Base-by-base conservation (phyloP, 768 basidiomycete species). In the Paxillus involutus region DNA sequence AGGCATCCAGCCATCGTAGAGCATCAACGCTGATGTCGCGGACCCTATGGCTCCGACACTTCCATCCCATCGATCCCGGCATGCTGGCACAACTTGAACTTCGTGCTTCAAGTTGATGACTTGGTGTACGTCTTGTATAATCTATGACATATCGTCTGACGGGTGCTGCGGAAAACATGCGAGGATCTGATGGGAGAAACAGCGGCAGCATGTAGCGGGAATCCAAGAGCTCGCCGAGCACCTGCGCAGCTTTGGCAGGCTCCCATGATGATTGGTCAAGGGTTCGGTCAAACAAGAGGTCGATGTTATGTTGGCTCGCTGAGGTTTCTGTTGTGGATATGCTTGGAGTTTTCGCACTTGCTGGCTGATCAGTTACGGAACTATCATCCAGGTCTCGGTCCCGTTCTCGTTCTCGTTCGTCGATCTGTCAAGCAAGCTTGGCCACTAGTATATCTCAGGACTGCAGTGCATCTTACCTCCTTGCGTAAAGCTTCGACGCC, bases 141-240 rank as follows among this genome's bases (percentile, higher is more conserved):
- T 63, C 59, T 49, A 52, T 47, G n/a, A 69, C 44, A 37, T 59
- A 47, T 47, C 32, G 61, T 60, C 78, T 82, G 46, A 70, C 78
- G 0, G 90, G 86, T 3, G 81, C 72, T 6, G 88, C 89, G 17
- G 89, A 85, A 8, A 95, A 76, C 68, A 91, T 77, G 37, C 84
- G 83, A 32, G 88, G 86, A 67, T 93, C 86, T 17, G 86, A 84
- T 7, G 95, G 95, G 46, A 97, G 84, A 19, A 84, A 77, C 45
- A 96, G 76, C 2, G 92, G 93, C 21, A 98, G 80, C 94, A 98
- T 98, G 68, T 89, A 84, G 59, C 94, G 81, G 24, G 91, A 94
- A 69, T 99, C 94, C 58, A 98, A 76, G 24, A 98, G 73, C 68
- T 99, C 97, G 30, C 94, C 94, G 1, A 94, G 80, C 24, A 86